These are phyloP conservation scores for Neltuma alba DNA, from an alignment of 306 rosid species.

Conservation along the genomic window DNA sequence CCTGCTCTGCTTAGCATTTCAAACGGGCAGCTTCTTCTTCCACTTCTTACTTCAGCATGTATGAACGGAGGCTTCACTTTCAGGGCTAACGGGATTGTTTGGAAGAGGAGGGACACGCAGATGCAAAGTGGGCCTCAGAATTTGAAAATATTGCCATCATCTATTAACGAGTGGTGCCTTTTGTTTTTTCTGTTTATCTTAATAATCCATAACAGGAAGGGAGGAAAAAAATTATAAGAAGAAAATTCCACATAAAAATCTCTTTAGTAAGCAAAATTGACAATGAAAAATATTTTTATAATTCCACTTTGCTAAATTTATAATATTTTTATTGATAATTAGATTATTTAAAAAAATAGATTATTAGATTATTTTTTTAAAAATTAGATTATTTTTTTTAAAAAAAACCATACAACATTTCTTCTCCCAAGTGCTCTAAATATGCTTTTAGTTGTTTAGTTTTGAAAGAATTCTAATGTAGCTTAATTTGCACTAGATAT, in stretches of 20 bases:
- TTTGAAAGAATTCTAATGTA: not conserved
- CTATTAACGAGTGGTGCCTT: slow-evolving; percentile 7
- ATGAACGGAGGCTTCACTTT: not conserved
- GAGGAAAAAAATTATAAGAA: too few species aligned
- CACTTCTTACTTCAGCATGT: not conserved
- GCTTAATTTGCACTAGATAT: not conserved
- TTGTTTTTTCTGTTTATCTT: not conserved
- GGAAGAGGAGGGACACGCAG: not conserved
- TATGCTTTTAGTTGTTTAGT: not conserved
- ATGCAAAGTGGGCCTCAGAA: slow-evolving; percentile 11
- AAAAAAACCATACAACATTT: not conserved
- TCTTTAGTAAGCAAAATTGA: not conserved
- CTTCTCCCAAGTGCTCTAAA: not conserved
- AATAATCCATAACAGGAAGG: not conserved
- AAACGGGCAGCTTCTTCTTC: not conserved
- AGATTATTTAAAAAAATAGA: not conserved
- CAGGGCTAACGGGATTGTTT: slow-evolving; percentile 39
- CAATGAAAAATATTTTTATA: not conserved
- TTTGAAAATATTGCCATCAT: slow-evolving; percentile 34
- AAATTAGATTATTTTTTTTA: not conserved
- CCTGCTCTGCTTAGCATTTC: not conserved
- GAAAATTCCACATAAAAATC: not conserved
- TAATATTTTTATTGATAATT: too few species aligned
- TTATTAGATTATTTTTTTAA: too few species aligned
- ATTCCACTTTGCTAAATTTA: too few species aligned